Evolutionary conservation across 2,329 filamentous ascomycete genomes (phyloP).

Genomic region (Corynespora cassiicola): DNA sequence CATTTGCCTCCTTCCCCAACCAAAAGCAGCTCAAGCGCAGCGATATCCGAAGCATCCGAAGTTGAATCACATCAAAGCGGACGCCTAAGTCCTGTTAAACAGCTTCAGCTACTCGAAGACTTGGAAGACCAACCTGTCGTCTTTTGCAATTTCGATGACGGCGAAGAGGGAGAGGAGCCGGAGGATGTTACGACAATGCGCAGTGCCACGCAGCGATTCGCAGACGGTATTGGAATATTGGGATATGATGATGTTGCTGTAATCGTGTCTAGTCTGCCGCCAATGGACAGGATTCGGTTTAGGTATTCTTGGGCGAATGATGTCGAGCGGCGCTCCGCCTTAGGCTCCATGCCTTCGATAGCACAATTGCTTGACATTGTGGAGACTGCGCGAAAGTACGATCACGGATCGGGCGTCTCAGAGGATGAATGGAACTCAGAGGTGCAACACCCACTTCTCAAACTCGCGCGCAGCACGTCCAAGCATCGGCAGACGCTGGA

Average conservation of each 20-base stretch:
- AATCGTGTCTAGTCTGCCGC: slow-evolving; percentile 7
- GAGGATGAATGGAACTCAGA: slow-evolving; percentile 31
- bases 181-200: slow-evolving; percentile 21
- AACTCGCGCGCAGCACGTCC: slow-evolving; percentile 23
- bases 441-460: slow-evolving; percentile 25
- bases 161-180: slow-evolving; percentile 12
- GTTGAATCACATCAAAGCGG: slow-evolving; percentile 18
- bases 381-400: slow-evolving; percentile 15
- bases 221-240: slow-evolving; percentile 22
- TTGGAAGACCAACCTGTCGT: slow-evolving; percentile 19
- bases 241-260: slow-evolving; percentile 18
- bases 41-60: slow-evolving; percentile 13
- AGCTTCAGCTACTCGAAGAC: slow-evolving; percentile 19
- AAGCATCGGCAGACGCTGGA: slow-evolving; percentile 17
- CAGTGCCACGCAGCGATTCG: slow-evolving; percentile 17
- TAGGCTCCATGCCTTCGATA: slow-evolving; percentile 21
- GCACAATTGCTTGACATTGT: slow-evolving; percentile 19
- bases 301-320: slow-evolving; percentile 21
- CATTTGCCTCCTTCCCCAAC: slow-evolving; percentile 8
- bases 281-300: slow-evolving; percentile 19
- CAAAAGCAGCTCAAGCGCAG: slow-evolving; percentile 9
- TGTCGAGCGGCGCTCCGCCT: slow-evolving; percentile 10
- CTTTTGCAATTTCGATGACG: slow-evolving; percentile 21
- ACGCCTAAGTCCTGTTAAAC: slow-evolving; percentile 15
- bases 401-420: slow-evolving; percentile 19